Conservation (phyloP, 1,284 basidiomycete genomes). For the Leccinum pallidistipes region DNA sequence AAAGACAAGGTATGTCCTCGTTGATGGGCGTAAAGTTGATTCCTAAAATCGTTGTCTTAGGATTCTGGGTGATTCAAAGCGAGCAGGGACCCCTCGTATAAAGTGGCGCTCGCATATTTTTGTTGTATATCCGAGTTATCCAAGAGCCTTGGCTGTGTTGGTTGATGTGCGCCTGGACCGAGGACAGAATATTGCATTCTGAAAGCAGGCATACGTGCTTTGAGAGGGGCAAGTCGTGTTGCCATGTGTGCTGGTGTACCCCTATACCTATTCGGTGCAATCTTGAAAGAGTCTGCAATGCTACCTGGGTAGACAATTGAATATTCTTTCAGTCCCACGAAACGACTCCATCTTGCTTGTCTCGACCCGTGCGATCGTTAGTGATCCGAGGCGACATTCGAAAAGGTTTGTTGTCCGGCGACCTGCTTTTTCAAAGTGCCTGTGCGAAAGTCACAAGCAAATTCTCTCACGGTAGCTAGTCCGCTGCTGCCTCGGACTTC, state of each 20-base stretch:
- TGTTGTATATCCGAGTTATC: background rate
- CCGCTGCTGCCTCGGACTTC: background rate
- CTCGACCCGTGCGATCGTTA: background rate
- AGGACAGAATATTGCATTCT: background rate
- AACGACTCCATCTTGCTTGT: background rate
- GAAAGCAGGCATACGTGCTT: background rate
- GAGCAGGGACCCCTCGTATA: constrained; percentile 8
- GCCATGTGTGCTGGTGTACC: background rate
- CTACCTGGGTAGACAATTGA: background rate
- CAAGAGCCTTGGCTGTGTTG: background rate
- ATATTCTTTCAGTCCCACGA: background rate
- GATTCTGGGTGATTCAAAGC: constrained; percentile 25
- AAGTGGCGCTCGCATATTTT: background rate
- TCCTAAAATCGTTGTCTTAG: constrained; percentile 7
- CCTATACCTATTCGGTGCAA: background rate
- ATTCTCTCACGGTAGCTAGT: background rate
- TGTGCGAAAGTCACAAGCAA: too few species aligned
- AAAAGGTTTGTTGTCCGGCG: background rate
- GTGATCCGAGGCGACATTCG: background rate
- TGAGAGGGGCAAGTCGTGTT: background rate
- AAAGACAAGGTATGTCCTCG: constrained; percentile 19
- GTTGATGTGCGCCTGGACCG: background rate
- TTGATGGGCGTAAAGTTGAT: background rate
- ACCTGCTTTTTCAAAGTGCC: too few species aligned
- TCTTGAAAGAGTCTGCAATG: background rate